phyloP scores from a whole-genome alignment of 169 alveolate species.

The Perkinsus chesapeaki region DNA sequence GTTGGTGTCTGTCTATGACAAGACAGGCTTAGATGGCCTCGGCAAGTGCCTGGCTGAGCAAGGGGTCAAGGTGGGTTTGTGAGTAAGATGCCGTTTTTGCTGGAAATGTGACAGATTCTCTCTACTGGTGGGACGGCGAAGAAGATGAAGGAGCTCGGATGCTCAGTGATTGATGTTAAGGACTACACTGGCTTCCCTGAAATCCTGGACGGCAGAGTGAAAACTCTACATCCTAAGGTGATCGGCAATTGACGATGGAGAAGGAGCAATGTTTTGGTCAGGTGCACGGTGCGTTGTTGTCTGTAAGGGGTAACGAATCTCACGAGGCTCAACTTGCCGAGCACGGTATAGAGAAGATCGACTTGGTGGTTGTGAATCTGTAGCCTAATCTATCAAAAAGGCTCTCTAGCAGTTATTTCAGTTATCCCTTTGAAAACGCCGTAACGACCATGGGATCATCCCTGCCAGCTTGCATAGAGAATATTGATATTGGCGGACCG shows the following conservation, averaged over 20 bases:
- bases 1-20: slow-evolving; percentile 12
- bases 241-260: neutral
- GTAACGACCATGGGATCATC: neutral
- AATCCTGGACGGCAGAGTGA: slow-evolving; percentile 38
- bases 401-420: neutral
- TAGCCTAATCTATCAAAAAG: no score
- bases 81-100: neutral
- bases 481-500: slow-evolving; percentile 40
- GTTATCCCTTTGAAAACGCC: slow-evolving; percentile 32
- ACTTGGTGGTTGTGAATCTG: slow-evolving; percentile 23
- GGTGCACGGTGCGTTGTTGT: slow-evolving; percentile 37
- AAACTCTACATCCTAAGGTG: slow-evolving; percentile 37
- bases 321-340: slow-evolving; percentile 32
- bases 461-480: slow-evolving; percentile 29
- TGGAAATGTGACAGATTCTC: slow-evolving; percentile 10
- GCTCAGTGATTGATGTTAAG: slow-evolving; percentile 30
- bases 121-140: slow-evolving; percentile 38
- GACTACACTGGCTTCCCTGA: slow-evolving; percentile 40
- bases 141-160: slow-evolving; percentile 25
- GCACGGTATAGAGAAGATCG: slow-evolving; percentile 24
- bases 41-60: neutral
- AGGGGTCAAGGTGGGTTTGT: slow-evolving; percentile 2
- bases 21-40: slow-evolving; percentile 10
- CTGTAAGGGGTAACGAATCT: slow-evolving; percentile 30
- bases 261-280: neutral